phyloP scores from a whole-genome alignment of 148 eudicot genomes.

The Cornus florida region DNA sequence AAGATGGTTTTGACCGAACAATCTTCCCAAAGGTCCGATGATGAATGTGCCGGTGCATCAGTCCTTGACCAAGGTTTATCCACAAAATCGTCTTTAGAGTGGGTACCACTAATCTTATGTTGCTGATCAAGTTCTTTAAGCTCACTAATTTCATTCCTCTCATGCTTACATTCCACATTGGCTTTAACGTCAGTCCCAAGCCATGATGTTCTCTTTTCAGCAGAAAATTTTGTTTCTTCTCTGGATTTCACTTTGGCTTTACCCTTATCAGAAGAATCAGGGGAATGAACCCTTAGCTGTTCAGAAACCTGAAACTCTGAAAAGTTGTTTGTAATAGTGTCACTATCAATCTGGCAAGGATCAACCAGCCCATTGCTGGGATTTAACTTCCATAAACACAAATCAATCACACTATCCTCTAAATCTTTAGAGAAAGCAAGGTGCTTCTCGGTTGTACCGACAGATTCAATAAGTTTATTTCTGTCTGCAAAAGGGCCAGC shows the following conservation, averaged over 20 bases:
- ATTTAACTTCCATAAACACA: conserved; percentile 56
- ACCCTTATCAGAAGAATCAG: conserved; percentile 33
- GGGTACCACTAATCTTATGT: conserved; percentile 21
- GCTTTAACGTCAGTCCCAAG: conserved; percentile 50
- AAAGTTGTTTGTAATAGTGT: conserved; percentile 13
- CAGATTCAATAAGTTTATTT: conserved; percentile 5
- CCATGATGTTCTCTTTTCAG: conserved; percentile 36
- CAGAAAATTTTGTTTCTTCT: conserved; percentile 43
- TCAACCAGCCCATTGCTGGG: conserved; percentile 49
- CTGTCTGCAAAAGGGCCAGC: conserved; percentile 22
- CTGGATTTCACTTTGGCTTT: conserved; percentile 33
- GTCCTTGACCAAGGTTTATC: conserved; percentile 53
- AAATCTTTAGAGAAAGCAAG: conserved; percentile 45
- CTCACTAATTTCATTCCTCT: conserved; percentile 33
- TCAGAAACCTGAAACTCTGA: conserved; percentile 35
- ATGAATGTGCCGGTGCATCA: conserved; percentile 41
- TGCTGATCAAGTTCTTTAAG: conserved; percentile 43
- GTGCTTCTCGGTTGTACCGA: conserved; percentile 43
- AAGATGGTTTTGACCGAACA: conserved; percentile 74
- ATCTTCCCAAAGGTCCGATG: conserved; percentile 61
- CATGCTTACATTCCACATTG: conserved; percentile 28
- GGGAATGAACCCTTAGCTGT: conserved; percentile 28
- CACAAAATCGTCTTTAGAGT: conserved; percentile 32
- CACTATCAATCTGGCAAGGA: conserved; percentile 37
- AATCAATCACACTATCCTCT: conserved; percentile 69